Percentiles rank a stretch among this genome's conserved stretches.
phyloP scores from a whole-genome alignment of 2,329 filamentous ascomycete species.

The Fusarium avenaceum region DNA sequence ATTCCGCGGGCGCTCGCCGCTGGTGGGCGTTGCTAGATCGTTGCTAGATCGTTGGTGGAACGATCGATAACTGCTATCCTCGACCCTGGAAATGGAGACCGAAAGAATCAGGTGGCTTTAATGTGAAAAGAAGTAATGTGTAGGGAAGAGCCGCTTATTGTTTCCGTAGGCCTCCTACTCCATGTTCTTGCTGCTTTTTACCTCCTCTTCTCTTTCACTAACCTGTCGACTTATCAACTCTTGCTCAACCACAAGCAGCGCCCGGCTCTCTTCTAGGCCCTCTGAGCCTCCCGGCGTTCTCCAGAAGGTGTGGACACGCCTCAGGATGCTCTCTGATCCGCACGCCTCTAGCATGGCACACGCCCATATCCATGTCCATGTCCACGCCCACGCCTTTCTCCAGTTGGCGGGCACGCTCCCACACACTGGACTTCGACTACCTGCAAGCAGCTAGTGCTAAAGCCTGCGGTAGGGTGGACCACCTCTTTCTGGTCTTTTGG shows the following conservation, averaged over 20 bases:
- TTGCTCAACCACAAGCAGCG: constrained; percentile 38
- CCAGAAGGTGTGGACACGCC: constrained; percentile 41
- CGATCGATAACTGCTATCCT: constrained; percentile 39
- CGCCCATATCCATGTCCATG: constrained; percentile 4
- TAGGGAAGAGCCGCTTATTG: neutral
- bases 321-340: constrained; percentile 24
- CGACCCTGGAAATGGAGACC: constrained; percentile 17
- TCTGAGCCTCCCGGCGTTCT: constrained; percentile 50
- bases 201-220: constrained; percentile 11
- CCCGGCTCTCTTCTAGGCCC: constrained; percentile 48
- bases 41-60: constrained; percentile 43
- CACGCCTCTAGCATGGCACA: constrained; percentile 29
- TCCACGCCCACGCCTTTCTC: constrained; percentile 10
- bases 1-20: constrained; percentile 32
- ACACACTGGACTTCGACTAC: constrained; percentile 37
- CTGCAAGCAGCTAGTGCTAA: constrained; percentile 32
- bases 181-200: constrained; percentile 21
- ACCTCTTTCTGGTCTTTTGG: constrained; percentile 23
- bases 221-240: constrained; percentile 3
- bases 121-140: constrained; percentile 12
- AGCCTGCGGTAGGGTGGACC: constrained; percentile 39
- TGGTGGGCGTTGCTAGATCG: constrained; percentile 42
- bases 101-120: neutral
- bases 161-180: constrained; percentile 24
- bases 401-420: constrained; percentile 31